Conservation (phyloP, 1,139 yeast genomes). For the Taphrina flavorubra region DNA sequence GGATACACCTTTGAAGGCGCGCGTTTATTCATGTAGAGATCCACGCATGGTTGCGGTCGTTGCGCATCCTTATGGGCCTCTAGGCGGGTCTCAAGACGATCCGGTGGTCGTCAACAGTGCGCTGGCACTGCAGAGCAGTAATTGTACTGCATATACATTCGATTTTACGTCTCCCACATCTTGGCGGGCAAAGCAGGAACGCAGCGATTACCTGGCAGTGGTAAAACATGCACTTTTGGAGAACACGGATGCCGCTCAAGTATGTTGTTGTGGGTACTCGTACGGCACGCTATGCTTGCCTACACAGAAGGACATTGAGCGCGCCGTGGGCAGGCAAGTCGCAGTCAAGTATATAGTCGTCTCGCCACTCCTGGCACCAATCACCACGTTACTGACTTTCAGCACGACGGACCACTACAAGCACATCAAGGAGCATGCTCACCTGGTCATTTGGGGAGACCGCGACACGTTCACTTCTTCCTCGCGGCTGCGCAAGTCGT, state of each 20-base stretch:
- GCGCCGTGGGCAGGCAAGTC: neutral
- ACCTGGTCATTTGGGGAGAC: slow-evolving; percentile 27
- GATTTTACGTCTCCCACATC: slow-evolving; percentile 28
- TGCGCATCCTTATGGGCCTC: slow-evolving; percentile 34
- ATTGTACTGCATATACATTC: slow-evolving; percentile 14
- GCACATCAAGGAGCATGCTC: slow-evolving; percentile 3
- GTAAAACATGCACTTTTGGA: neutral
- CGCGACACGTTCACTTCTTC: slow-evolving; percentile 25
- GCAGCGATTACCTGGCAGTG: slow-evolving; percentile 22
- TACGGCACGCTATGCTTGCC: slow-evolving; percentile 40
- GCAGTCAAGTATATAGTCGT: slow-evolving; percentile 7
- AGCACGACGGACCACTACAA: slow-evolving; percentile 3
- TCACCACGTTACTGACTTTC: slow-evolving; percentile 26
- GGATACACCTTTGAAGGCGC: neutral
- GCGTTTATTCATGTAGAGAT: neutral
- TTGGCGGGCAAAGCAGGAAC: slow-evolving; percentile 22
- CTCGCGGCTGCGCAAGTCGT: slow-evolving; percentile 9
- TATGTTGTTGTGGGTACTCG: slow-evolving; percentile 35
- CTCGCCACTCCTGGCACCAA: slow-evolving; percentile 32
- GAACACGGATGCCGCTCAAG: neutral
- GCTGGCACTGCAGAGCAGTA: neutral
- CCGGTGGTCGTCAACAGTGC: slow-evolving; percentile 19
- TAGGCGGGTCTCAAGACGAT: slow-evolving; percentile 35
- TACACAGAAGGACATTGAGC: neutral
- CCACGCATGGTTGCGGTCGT: slow-evolving; percentile 7